Percentiles rank a stretch among this genome's conserved stretches.
These are phyloP conservation scores for Codiaeum variegatum DNA, from an alignment of 441 rosid genomes.

Conservation along the genomic window DNA sequence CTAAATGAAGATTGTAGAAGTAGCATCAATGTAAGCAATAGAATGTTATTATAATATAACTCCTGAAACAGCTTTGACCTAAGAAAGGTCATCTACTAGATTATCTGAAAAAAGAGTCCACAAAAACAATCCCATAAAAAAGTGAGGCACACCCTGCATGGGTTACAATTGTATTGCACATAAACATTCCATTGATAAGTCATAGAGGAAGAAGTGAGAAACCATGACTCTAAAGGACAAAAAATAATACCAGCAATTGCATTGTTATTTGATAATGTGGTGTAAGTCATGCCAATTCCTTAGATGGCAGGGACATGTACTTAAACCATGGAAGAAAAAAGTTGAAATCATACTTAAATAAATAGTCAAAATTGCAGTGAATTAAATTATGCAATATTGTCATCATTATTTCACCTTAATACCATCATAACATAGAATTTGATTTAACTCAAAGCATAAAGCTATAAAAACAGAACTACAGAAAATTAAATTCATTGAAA, in stretches of 20 bases:
- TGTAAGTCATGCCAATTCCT: neutral
- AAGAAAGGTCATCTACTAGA: neutral
- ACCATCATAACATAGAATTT: neutral
- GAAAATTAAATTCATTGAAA: neutral
- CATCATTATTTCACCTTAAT: neutral
- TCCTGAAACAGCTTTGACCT: neutral
- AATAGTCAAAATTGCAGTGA: neutral
- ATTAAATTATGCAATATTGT: neutral
- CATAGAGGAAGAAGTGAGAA: neutral
- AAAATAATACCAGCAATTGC: neutral
- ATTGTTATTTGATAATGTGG: neutral
- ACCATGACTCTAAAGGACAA: neutral
- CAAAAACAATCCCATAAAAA: neutral
- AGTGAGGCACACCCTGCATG: neutral
- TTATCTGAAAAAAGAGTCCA: neutral
- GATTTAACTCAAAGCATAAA: neutral
- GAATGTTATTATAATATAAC: neutral
- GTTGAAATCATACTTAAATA: neutral
- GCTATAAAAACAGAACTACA: neutral
- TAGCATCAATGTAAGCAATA: neutral
- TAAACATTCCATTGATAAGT: neutral
- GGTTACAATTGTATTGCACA: neutral
- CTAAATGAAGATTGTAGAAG: neutral
- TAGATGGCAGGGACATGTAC: neutral
- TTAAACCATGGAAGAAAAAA: neutral